These are phyloP conservation scores for Phoma sp. DNA, from an alignment of 2,329 filamentous ascomycete genomes.

Conservation along the genomic window DNA sequence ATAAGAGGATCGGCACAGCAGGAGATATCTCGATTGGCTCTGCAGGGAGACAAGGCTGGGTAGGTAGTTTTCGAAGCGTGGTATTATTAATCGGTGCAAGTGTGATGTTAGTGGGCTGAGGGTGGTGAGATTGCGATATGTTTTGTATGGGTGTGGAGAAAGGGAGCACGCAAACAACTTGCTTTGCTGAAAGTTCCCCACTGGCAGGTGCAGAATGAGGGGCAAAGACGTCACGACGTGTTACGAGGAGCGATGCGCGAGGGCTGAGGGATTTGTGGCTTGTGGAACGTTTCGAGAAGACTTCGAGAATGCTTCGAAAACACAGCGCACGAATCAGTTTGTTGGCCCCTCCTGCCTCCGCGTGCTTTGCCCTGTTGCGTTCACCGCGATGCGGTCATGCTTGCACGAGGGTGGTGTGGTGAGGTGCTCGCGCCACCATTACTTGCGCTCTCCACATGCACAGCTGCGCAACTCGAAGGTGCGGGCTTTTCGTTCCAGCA, in stretches of 20 bases:
- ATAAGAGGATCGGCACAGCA: no score
- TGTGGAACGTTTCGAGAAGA: slow-evolving; percentile 7
- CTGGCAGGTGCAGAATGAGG: neutral
- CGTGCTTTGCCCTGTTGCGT: neutral
- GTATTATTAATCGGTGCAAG: neutral
- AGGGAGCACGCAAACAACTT: neutral
- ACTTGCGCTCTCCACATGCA: no score
- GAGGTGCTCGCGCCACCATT: no score
- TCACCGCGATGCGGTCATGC: neutral
- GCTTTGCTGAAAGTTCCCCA: no score
- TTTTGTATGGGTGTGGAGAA: neutral
- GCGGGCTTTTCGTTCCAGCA: no score
- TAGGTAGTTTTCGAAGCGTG: slow-evolving; percentile 7
- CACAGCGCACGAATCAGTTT: no score
- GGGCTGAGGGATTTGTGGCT: neutral
- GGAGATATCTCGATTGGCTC: neutral
- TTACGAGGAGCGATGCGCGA: neutral
- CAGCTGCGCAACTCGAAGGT: no score
- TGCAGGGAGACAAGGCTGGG: neutral
- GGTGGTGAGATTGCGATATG: slow-evolving; percentile 5
- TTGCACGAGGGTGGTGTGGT: neutral
- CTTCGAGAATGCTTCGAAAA: slow-evolving; percentile 4
- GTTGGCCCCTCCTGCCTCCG: no score
- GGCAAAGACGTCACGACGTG: slow-evolving; percentile 4
- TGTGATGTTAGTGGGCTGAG: slow-evolving; percentile 1